Evolutionary conservation across 1,284 basidiomycete species (phyloP).

Genomic region (Mycena citricolor): DNA sequence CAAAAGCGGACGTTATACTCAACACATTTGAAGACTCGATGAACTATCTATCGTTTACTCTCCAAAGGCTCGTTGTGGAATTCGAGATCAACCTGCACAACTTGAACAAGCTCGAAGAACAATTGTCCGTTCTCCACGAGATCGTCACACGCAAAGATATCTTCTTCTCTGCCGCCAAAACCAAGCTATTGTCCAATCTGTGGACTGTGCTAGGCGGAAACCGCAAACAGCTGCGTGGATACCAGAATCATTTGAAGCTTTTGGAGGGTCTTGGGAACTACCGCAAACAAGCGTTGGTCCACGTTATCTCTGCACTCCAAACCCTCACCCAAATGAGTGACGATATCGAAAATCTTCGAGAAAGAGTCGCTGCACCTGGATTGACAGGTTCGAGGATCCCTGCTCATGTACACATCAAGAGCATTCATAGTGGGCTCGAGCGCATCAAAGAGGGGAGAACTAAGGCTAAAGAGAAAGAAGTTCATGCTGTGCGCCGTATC

Average conservation of each 20-base stretch:
- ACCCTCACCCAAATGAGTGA: constrained; percentile 59
- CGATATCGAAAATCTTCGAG: constrained; percentile 70
- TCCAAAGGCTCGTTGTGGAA: constrained; percentile 58
- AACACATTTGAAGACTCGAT: constrained; percentile 58
- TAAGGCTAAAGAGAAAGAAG: constrained; percentile 37
- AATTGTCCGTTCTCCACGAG: constrained; percentile 52
- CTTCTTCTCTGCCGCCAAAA: constrained; percentile 40
- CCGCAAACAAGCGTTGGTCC: constrained; percentile 53
- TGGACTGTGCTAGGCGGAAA: constrained; percentile 70
- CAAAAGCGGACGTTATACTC: constrained; percentile 43
- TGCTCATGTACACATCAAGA: constrained; percentile 67
- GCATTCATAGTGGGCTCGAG: constrained; percentile 59
- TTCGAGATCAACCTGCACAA: constrained; percentile 51
- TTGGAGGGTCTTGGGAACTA: constrained; percentile 54
- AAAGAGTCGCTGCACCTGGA: constrained; percentile 62
- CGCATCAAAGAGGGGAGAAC: constrained; percentile 56
- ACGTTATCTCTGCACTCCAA: constrained; percentile 60
- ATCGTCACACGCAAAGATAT: constrained; percentile 54
- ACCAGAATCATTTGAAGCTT: constrained; percentile 47
- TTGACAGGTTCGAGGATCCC: constrained; percentile 58
- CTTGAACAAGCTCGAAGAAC: constrained; percentile 59
- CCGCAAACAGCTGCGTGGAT: constrained; percentile 40
- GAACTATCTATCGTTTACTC: constrained; percentile 49
- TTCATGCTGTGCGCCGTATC: constrained; percentile 34
- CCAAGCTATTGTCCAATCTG: constrained; percentile 56